These are phyloP conservation scores for Primulina tabacum DNA, from an alignment of 257 asterid genomes.

Conservation along the genomic window DNA sequence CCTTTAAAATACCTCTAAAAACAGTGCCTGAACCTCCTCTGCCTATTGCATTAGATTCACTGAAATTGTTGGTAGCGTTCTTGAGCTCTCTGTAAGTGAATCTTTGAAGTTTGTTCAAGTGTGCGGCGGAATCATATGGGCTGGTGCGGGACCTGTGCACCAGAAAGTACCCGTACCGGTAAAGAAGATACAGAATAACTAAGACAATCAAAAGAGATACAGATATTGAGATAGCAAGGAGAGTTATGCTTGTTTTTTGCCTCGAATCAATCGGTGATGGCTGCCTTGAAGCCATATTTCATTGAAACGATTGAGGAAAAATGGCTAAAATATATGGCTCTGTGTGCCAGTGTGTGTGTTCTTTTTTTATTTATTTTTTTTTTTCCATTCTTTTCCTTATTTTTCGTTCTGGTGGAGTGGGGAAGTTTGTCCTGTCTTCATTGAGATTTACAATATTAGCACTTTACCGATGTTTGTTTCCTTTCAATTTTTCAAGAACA, in stretches of 20 bases:
- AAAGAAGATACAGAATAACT: conserved; percentile 62
- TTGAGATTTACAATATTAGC: background rate
- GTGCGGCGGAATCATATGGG: conserved; percentile 64
- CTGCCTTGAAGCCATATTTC: conserved; percentile 62
- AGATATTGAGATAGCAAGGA: conserved; percentile 50
- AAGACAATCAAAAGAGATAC: conserved; percentile 54
- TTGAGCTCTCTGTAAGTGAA: conserved; percentile 70
- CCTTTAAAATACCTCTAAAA: conserved; percentile 64
- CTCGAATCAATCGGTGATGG: conserved; percentile 42
- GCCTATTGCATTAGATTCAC: conserved; percentile 60
- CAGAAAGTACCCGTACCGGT: conserved; percentile 63
- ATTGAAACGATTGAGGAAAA: conserved; percentile 26
- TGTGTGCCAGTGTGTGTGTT: background rate
- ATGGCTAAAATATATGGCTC: conserved; percentile 14
- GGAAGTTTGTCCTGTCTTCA: conserved; percentile 12
- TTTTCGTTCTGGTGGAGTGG: conserved; percentile 43
- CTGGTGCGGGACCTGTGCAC: conserved; percentile 73
- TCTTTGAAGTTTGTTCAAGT: conserved; percentile 64
- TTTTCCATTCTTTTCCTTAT: background rate
- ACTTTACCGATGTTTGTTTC: no score
- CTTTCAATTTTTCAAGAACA: no score
- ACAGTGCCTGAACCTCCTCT: conserved; percentile 97
- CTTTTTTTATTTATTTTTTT: background rate
- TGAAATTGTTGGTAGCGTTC: conserved; percentile 71
- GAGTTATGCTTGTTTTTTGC: conserved; percentile 40